Evolutionary conservation across 768 basidiomycete genomes (phyloP), one percentile per base, ranked within the genome.

Genomic region (Boletus huronensis): DNA sequence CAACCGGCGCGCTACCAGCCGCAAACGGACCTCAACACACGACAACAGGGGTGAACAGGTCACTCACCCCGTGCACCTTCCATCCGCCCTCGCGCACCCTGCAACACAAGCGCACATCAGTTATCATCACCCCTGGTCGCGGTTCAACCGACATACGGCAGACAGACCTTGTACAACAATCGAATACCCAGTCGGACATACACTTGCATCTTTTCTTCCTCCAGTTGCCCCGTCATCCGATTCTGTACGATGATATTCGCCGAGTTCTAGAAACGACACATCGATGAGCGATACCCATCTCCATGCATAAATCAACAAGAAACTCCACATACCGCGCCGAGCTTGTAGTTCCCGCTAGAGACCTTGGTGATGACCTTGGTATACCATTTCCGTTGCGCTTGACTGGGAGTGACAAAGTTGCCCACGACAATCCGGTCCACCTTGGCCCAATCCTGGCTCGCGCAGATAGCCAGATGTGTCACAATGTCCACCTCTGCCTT

Each of bases 181-280:
- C 96, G 78, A 64, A 99, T 99, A 3, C 96, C 96, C 16, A 99
- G 73, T 36, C 95, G 77, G 0, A 98, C 93, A 66, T 97, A 98
- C 13, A 85, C 84, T 64, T 94, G 88, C 93, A 98, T 99, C 77
- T 98, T 98, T 75, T 98, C 96, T 72, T 99, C 96, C 66, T 94
- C 89, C 53, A 98, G 68, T 68, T 92, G 90, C 0, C 96, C 96
- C 0, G 92, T 94, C 70, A 83, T 71, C 14, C 96, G 80, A 67
- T 98, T 94, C 74, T 98, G 96, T 1, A 99, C 95, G 54, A 98
- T 93, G 60, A 99, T 97, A 67, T 99, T 99, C 25, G 94, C 96
- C 49, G 93, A 95, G 65, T 99, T 97, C 89, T 92, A 42, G 9
- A 14, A 38, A 60, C 48, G 53, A 44, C 44, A 44, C 43, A 50